Conservation (phyloP, 768 basidiomycete genomes). For the Steccherinum ochraceum region DNA sequence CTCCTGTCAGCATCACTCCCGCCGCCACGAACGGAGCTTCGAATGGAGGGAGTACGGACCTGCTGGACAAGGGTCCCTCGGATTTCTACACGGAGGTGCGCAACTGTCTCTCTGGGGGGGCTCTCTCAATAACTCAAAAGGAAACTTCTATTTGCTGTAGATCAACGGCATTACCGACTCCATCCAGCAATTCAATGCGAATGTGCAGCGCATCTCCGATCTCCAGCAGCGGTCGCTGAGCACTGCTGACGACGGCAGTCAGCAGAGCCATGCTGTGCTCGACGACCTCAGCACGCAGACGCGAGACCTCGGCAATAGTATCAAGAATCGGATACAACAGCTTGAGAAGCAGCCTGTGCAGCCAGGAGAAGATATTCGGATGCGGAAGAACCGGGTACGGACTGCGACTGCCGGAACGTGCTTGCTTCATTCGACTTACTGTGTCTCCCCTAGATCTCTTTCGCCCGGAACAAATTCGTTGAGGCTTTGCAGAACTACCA, state of each 20-base stretch:
- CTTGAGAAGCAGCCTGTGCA: slow-evolving; percentile 60
- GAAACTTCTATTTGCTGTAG: too few species aligned
- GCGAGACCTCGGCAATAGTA: slow-evolving; percentile 55
- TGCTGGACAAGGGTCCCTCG: neutral
- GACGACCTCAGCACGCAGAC: slow-evolving; percentile 70
- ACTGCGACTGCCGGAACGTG: too few species aligned
- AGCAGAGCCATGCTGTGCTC: slow-evolving; percentile 53
- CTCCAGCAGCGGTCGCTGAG: slow-evolving; percentile 71
- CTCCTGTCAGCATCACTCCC: slow-evolving; percentile 13
- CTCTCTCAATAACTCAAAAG: too few species aligned
- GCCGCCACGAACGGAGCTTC: slow-evolving; percentile 14
- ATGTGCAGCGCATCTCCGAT: slow-evolving; percentile 62
- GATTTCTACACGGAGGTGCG: slow-evolving; percentile 28
- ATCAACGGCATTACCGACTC: slow-evolving; percentile 71
- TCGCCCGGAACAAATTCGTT: slow-evolving; percentile 47
- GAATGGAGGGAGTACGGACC: slow-evolving; percentile 9
- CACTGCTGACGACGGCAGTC: slow-evolving; percentile 64
- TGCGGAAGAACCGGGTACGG: slow-evolving; percentile 70
- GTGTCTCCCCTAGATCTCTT: slow-evolving; percentile 14
- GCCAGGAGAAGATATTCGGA: slow-evolving; percentile 61
- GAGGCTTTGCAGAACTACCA: slow-evolving; percentile 85
- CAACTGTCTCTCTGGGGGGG: too few species aligned
- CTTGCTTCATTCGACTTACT: too few species aligned
- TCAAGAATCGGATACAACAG: slow-evolving; percentile 70
- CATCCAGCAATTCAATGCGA: slow-evolving; percentile 60